Evolutionary conservation across 148 eudicot genomes (phyloP).

Genomic region (Selenicereus undatus): DNA sequence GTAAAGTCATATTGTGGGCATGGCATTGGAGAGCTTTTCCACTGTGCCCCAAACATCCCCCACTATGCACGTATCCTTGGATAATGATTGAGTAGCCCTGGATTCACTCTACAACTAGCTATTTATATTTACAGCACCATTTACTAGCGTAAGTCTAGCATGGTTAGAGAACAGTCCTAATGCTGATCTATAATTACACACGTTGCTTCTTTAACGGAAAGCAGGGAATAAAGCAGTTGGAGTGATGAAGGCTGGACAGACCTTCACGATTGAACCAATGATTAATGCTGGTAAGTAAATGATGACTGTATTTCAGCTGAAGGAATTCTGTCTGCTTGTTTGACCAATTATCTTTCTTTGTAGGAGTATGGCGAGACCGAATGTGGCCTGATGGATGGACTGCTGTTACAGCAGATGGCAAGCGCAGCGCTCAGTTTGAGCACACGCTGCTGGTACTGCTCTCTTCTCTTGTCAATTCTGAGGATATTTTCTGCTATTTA

Average conservation of each 20-base stretch:
- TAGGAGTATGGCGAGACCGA: conserved; percentile 97
- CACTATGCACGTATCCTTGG: conserved; percentile 92
- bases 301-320: not conserved
- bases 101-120: not conserved
- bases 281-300: conserved; percentile 70
- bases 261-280: conserved; percentile 96
- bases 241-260: conserved; percentile 97
- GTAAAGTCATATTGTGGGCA: conserved; percentile 93
- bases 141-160: not conserved
- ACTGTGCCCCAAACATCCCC: conserved; percentile 98
- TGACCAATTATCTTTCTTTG: conserved; percentile 1
- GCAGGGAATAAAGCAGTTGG: conserved; percentile 99
- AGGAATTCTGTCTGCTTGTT: not conserved
- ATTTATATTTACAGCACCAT: not conserved
- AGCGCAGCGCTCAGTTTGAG: conserved; percentile 98
- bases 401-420: conserved; percentile 92
- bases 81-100: not conserved
- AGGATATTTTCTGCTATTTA: not conserved
- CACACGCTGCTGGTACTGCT: conserved; percentile 77
- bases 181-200: not conserved
- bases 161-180: not conserved
- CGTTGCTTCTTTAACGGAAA: conserved; percentile 41
- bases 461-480: not conserved
- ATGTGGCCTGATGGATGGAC: conserved; percentile 99
- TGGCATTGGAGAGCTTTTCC: conserved; percentile 99